phyloP scores from a whole-genome alignment of 2,329 filamentous ascomycete genomes.

The Phaeosphaeriaceae sp. region DNA sequence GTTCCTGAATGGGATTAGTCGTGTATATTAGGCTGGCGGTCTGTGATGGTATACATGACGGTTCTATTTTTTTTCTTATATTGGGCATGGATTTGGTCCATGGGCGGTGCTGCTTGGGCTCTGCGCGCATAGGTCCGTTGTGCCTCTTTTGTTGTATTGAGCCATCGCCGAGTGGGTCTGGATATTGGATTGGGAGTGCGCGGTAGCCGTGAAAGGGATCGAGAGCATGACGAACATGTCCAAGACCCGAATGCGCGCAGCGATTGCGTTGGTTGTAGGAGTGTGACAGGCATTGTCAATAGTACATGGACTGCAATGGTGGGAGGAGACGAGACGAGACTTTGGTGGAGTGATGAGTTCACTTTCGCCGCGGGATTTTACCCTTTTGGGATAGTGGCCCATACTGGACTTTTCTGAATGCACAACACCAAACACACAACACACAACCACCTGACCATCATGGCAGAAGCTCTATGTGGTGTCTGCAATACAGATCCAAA shows the following conservation, averaged over 20 bases:
- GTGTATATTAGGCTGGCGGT: background rate
- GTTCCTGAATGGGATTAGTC: constrained; percentile 57
- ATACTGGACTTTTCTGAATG: constrained; percentile 11
- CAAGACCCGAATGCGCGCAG: constrained; percentile 36
- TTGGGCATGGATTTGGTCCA: constrained; percentile 69
- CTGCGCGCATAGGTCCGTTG: constrained; percentile 35
- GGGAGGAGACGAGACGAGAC: constrained; percentile 6
- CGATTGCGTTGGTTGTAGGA: constrained; percentile 24
- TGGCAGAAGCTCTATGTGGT: constrained; percentile 48
- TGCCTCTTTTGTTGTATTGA: constrained; percentile 40
- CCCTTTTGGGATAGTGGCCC: constrained; percentile 24
- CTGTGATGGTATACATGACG: constrained; percentile 59
- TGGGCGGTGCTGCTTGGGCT: constrained; percentile 53
- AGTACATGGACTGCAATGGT: constrained; percentile 7
- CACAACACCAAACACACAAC: background rate
- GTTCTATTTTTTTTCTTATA: constrained; percentile 73
- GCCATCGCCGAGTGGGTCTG: constrained; percentile 32
- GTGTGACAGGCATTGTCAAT: constrained; percentile 36
- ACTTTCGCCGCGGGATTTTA: constrained; percentile 38
- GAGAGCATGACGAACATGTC: constrained; percentile 47
- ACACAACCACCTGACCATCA: constrained; percentile 12
- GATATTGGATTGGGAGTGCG: constrained; percentile 26
- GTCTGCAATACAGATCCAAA: constrained; percentile 53
- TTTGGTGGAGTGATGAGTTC: constrained; percentile 32
- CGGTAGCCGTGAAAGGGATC: constrained; percentile 26